Base-by-base conservation (phyloP, 148 eudicot species). In the Camellia lanceoleosa region DNA sequence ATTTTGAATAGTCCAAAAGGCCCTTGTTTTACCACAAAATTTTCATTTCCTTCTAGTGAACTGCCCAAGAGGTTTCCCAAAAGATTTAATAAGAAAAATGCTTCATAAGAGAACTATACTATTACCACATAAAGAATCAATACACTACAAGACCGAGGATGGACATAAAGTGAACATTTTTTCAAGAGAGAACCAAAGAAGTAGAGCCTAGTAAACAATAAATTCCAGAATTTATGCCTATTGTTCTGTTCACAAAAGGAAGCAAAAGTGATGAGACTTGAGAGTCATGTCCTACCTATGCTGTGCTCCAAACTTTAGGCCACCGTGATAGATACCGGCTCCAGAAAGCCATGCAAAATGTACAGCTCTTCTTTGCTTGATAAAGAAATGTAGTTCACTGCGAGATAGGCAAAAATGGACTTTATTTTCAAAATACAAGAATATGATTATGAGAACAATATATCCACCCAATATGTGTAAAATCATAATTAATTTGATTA, bases 261-360 rank as follows among this genome's bases (percentile, higher is more conserved):
- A 23, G 30, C 30, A 23, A 23, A 23, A 23, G 30, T 23, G 30
- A 23, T 23, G 30, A 23, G 30, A 23, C 30, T 23, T 74, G 64
- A 44, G 71, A 68, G 71, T 23, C 80, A 68, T 80, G 68, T 83
- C 30, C 30, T 23, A 96, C 99, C 98, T 93, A 79, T 89, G 95
- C 61, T 88, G 92, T 74, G 95, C 97, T 81, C 98, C 99, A 86
- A 96, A 96, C 84, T 96, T 92, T 73, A 96, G 89, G 80, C 93
- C 97, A 81, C 99, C 99, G 62, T 96, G 92, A 84, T 96, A 96
- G 82, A 96, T 94, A 80, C 99, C 99, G 70, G 30, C 30, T 86
- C 99, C 99, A 87, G 99, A 96, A 64, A 94, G 95, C 99, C 99
- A 96, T 9, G 99, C 95, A 88, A 96, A 96, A 89, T 96, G 97